Base-by-base conservation (phyloP, 2,329 filamentous ascomycete species). In the Hortaea sp. region DNA sequence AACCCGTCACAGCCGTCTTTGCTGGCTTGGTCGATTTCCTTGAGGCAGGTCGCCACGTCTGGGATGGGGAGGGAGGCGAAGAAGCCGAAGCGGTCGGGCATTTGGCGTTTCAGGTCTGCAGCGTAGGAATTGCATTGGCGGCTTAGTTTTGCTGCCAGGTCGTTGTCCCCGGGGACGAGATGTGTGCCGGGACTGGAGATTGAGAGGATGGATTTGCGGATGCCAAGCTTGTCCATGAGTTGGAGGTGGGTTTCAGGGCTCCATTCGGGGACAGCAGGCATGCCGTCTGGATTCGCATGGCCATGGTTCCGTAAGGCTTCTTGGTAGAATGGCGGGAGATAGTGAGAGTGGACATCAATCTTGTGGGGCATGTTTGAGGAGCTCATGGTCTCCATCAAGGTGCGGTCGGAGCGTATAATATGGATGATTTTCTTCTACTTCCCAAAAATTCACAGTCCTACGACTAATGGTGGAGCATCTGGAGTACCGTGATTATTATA, bases 31-130 rank as follows among this genome's bases (percentile, higher is more conserved):
- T 67, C 64, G 29, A 79, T 73, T 52, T 79, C 76, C 3, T 55
- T 51, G 5, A 79, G 55, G 5, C 68, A 63, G 3, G 67, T 68
- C 1, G 68, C 53, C 0, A 77, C 64, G 51, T 76, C 68, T 0
- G 76, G 74, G 0, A 78, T 56, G 0, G 76, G 76, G 3, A 78
- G 61, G 1, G 70, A 69, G 0, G 75, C 76, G 58, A 75, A 79
- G 58, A 71, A 77, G 0, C 72, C 71, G 45, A 79, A 74, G 6
- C 66, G 65, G 1, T 60, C 53, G 0, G 69, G 68, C 31, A 62
- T 45, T 7, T 54, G 46, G 11, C 55, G 50, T 48, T 69, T 70
- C 12, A 72, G 53, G 11, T 57, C 52, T 0, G 69, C 63, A 6
- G 66, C 69, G 50, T 67, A 70, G 20, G 57, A 49, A 51, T 72